Base-by-base conservation (phyloP, 768 basidiomycete species). In the Hypholoma fasciculare region DNA sequence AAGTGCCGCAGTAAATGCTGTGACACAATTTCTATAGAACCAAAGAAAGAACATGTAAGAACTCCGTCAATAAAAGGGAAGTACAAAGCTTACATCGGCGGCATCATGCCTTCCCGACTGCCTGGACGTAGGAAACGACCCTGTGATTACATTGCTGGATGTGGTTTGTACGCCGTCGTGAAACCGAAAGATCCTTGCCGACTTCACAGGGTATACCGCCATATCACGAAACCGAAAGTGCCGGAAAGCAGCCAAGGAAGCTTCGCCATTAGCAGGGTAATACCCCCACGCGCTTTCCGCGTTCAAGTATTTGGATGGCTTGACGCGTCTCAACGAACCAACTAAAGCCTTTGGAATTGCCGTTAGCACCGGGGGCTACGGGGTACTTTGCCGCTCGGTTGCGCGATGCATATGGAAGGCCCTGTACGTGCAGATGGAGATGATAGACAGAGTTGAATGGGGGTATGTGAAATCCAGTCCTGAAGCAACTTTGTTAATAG, bases 391-490 rank as follows among this genome's bases (percentile, higher is more conserved):
- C 52, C 12, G 70, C 64, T 5, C 69, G 69, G 7, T 66, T 42
- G 3, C 55, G 42, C 0, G 82, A 79, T 17, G 69, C 76, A 74
- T 88, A 90, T 0, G 91, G 91, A 52, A 90, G 68, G 4, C 75
- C 85, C 48, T 89, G 87, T 20, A 88, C 82, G 65, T 92, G 91
- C 39, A 93, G 71, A 67, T 92, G 91, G 14, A 93, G 75, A 66
- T 93, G 90, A 37, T 83, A 66, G 5, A 92, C 78, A 36, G 85
- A 86, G 57, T 82, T 87, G 70, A 88, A 90, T 0, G 91, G 91
- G 0, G 90, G 88, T 53, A 92, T 89, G 67, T 93, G 90, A 65
- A 92, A 93, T 1, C 91, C 90, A 74, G 92, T 76, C 60, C 91
- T 91, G 56, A 37, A 54, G 23, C 49, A 13, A 20, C 52, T n/a